A percentile compares a stretch with the other conserved stretches of the same genome.
Conservation (phyloP, 2,329 filamentous ascomycete genomes). For the Akanthomyces uredinophilus region DNA sequence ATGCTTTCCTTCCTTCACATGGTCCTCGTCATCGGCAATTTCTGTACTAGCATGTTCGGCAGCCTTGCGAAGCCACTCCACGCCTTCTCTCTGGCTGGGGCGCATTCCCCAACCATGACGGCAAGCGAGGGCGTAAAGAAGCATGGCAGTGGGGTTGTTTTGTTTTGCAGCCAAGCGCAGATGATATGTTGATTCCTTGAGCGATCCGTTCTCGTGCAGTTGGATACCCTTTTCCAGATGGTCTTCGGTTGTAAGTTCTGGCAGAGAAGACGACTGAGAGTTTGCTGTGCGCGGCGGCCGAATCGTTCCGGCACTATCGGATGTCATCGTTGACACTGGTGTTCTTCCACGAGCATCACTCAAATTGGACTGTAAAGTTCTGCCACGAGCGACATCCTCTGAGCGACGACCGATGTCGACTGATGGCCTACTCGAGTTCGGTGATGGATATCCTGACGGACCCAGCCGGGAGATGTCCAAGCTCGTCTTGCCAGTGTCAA, state of each 20-base stretch:
- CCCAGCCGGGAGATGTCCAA: constrained; percentile 38
- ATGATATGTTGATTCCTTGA: constrained; percentile 95
- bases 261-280: constrained; percentile 49
- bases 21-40: constrained; percentile 74
- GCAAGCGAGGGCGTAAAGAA: constrained; percentile 90
- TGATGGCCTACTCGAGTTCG: constrained; percentile 41
- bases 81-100: constrained; percentile 81
- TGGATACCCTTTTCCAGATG: constrained; percentile 87
- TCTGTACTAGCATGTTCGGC: constrained; percentile 79
- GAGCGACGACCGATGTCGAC: constrained; percentile 40
- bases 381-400: constrained; percentile 45
- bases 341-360: constrained; percentile 40
- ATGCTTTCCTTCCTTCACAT: constrained; percentile 55
- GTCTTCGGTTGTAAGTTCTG: constrained; percentile 76
- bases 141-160: constrained; percentile 87
- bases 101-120: constrained; percentile 98
- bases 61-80: constrained; percentile 87
- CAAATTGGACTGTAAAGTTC: constrained; percentile 32
- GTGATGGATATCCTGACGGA: constrained; percentile 38
- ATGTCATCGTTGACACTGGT: constrained; percentile 45
- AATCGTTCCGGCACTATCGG: constrained; percentile 51
- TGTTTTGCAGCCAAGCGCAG: constrained; percentile 81
- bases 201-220: constrained; percentile 78
- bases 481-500: constrained; percentile 47
- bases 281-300: constrained; percentile 35